These are phyloP conservation scores for Globisporangium paroecandrum DNA, from an alignment of 352 stramenopile species.

Conservation along the genomic window DNA sequence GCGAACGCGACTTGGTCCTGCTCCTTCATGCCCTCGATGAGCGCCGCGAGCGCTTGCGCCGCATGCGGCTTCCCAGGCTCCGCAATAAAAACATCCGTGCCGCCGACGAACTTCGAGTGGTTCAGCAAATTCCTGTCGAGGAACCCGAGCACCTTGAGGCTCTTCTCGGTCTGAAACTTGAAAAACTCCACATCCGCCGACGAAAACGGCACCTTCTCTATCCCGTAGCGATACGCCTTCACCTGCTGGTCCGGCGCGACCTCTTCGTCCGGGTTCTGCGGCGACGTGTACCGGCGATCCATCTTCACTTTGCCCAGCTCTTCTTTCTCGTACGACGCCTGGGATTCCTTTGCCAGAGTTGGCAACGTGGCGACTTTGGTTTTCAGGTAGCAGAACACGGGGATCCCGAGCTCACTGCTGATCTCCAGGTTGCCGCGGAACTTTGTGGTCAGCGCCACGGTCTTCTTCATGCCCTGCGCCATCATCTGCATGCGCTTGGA, in stretches of 20 bases:
- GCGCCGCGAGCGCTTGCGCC: constrained; percentile 49
- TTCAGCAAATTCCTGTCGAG: constrained; percentile 46
- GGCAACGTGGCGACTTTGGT: constrained; percentile 69
- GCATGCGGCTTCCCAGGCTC: constrained; percentile 67
- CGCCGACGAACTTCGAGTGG: constrained; percentile 53
- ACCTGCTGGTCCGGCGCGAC: constrained; percentile 64
- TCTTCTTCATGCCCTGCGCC: constrained; percentile 76
- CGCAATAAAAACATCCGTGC: constrained; percentile 73
- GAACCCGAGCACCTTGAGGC: constrained; percentile 73
- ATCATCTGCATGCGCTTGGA: constrained; percentile 73
- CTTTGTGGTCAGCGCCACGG: constrained; percentile 65
- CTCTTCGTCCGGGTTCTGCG: constrained; percentile 69
- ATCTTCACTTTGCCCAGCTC: constrained; percentile 60
- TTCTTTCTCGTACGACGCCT: constrained; percentile 58
- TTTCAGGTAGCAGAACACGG: constrained; percentile 77
- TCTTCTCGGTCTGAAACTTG: constrained; percentile 80
- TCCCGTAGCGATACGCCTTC: constrained; percentile 78
- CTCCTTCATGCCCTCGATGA: constrained; percentile 64
- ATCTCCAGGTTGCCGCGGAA: constrained; percentile 77
- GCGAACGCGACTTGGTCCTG: constrained; percentile 64
- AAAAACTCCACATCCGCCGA: constrained; percentile 77
- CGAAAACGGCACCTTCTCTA: constrained; percentile 78
- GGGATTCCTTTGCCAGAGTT: constrained; percentile 71
- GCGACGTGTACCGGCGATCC: constrained; percentile 65
- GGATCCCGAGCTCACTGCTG: constrained; percentile 57